phyloP scores from a whole-genome alignment of 768 basidiomycete species.

The Hydnomerulius pinastri region DNA sequence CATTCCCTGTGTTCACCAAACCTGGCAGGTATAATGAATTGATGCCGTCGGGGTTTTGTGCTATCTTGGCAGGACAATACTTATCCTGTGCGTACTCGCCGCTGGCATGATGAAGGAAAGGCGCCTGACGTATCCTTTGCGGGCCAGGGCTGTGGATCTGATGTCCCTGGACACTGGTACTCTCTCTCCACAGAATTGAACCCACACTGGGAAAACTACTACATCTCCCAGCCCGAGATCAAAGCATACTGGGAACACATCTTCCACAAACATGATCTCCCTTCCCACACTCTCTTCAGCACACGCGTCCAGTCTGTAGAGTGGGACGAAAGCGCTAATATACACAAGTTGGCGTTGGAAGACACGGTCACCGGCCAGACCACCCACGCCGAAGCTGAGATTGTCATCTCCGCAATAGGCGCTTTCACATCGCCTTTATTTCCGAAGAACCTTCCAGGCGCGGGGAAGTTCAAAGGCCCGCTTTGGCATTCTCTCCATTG shows the following conservation, averaged over 20 bases:
- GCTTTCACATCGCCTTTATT: constrained; percentile 49
- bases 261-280: constrained; percentile 45
- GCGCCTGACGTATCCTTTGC: background rate
- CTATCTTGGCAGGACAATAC: constrained; percentile 47
- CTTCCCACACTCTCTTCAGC: constrained; percentile 42
- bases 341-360: constrained; percentile 44
- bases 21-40: background rate
- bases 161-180: constrained; percentile 57
- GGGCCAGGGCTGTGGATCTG: constrained; percentile 51
- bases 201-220: constrained; percentile 51
- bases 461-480: constrained; percentile 48
- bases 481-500: constrained; percentile 59
- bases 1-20: constrained; percentile 25
- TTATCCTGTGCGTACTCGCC: constrained; percentile 44
- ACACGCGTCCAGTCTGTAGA: constrained; percentile 41
- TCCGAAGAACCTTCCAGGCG: constrained; percentile 44
- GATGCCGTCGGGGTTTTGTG: no score
- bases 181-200: constrained; percentile 56
- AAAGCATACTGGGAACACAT: constrained; percentile 51
- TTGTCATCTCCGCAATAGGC: constrained; percentile 52
- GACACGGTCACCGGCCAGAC: constrained; percentile 39
- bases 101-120: background rate
- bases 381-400: constrained; percentile 40
- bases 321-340: constrained; percentile 47
- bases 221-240: constrained; percentile 50